Conservation (phyloP, 495 filamentous ascomycete genomes). For the Tuber indicum region DNA sequence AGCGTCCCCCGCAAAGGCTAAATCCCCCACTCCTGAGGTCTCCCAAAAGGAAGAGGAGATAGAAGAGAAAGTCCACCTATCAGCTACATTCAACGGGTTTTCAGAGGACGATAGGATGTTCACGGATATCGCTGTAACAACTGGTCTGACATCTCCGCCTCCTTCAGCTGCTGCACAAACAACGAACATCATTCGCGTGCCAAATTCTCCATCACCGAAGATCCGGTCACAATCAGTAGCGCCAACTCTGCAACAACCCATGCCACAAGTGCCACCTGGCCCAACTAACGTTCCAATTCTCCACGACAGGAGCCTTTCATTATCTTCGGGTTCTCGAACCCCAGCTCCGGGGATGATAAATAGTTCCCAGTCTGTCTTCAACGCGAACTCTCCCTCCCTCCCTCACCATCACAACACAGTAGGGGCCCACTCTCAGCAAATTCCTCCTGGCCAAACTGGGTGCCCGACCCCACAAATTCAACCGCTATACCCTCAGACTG, state of each 20-base stretch:
- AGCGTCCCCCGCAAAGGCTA: constrained; percentile 5
- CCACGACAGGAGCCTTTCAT: constrained; percentile 12
- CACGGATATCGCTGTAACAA: constrained; percentile 19
- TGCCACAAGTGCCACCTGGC: constrained; percentile 21
- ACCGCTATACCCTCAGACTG: neutral
- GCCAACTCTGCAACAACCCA: constrained; percentile 19
- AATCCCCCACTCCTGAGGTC: constrained; percentile 21
- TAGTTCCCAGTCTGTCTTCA: neutral
- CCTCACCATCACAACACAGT: neutral
- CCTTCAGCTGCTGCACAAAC: constrained; percentile 12
- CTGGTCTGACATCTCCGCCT: constrained; percentile 8
- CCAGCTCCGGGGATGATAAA: neutral
- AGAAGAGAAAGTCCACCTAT: constrained; percentile 22
- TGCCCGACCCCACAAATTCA: neutral
- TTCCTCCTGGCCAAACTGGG: neutral
- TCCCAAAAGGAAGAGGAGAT: neutral
- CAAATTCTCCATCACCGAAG: constrained; percentile 20
- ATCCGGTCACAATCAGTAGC: constrained; percentile 18
- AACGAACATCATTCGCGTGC: constrained; percentile 7
- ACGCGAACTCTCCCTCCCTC: neutral
- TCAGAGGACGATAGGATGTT: constrained; percentile 41
- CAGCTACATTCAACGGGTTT: constrained; percentile 43
- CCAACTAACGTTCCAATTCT: constrained; percentile 26
- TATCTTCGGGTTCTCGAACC: constrained; percentile 7
- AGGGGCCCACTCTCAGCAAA: neutral